Evolutionary conservation across 441 rosid genomes (phyloP), one percentile per base, ranked within the genome.

Genomic region (Populus trichocarpa): DNA sequence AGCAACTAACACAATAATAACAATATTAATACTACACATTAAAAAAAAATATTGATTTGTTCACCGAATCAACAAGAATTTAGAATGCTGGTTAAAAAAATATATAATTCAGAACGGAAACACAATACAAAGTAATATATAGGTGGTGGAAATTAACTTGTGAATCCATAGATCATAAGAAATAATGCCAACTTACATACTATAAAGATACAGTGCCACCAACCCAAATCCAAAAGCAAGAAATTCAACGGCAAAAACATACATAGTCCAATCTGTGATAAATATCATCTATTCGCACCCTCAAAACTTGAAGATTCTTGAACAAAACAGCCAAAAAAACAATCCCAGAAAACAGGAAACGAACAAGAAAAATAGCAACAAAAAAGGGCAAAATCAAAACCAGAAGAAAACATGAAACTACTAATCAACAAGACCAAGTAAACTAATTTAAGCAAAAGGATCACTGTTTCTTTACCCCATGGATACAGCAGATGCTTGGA

Each of bases 401-500:
- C 12, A n/a, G 70, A 53, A 23, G 3, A 42, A 65, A 38, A 38
- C 20, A 8, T 38, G 1, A 28, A 64, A 25, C 36, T 67, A 74
- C 57, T 69, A 77, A 82, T 20, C 11, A 69, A 81, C 33, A 67
- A 6, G 5, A 65, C 46, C 16, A 78, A 77, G 71, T 16, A 5
- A 73, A 35, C 30, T 70, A 79, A 12, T 38, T 46, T 1, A 64
- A 28, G 23, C 10, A 65, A 59, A 79, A 73, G 69, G 36, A 72
- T 61, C 28, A 61, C 10, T 26, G 13, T 22, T 4, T 77, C 61
- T 69, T 23, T 86, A 92, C 95, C 93, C 93, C 78, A 79, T 64
- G n/a, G 86, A 84, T 70, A 85, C 74, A 33, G 86, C 79, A 53
- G 87, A 78, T 32, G 89, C 90, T 8, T 82, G 84, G 61, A 84